Evolutionary conservation across 108 stramenopile species (phyloP).

Genomic region (Nitzschia sp.): DNA sequence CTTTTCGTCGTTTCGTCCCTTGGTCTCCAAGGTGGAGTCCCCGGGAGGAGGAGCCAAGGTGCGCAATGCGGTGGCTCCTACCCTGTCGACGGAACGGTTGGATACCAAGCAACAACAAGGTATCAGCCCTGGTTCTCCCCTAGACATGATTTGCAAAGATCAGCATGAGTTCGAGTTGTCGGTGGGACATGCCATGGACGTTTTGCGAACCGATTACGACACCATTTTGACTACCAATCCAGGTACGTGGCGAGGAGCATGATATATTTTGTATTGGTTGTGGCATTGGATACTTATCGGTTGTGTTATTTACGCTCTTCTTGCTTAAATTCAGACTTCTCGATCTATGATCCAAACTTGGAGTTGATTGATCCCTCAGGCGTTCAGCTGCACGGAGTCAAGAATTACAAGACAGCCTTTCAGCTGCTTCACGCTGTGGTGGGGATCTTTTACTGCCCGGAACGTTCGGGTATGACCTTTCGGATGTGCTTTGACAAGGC

Average conservation of each 20-base stretch:
- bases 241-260: constrained; percentile 31
- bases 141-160: constrained; percentile 21
- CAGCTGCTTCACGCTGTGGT: constrained; percentile 68
- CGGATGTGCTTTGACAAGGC: constrained; percentile 78
- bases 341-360: constrained; percentile 59
- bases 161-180: constrained; percentile 74
- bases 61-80: not conserved
- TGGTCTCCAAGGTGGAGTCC: not conserved
- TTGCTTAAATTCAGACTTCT: constrained; percentile 51
- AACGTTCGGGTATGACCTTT: constrained; percentile 58
- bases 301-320: too few relatives aligned
- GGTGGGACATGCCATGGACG: constrained; percentile 75
- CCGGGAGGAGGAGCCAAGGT: not conserved
- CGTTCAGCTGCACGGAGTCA: constrained; percentile 66
- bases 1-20: not conserved
- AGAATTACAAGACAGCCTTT: constrained; percentile 71
- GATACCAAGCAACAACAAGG: constrained; percentile 4
- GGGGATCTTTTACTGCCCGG: constrained; percentile 74
- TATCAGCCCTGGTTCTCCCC: not conserved
- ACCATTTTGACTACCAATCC: constrained; percentile 54
- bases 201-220: constrained; percentile 67
- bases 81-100: not conserved
- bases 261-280: not conserved
- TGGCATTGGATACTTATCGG: not conserved
- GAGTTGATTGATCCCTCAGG: constrained; percentile 79